A percentile compares a stretch with the other conserved stretches of the same genome.
These are phyloP conservation scores for Panus rudis DNA, from an alignment of 768 basidiomycete species.

Conservation along the genomic window DNA sequence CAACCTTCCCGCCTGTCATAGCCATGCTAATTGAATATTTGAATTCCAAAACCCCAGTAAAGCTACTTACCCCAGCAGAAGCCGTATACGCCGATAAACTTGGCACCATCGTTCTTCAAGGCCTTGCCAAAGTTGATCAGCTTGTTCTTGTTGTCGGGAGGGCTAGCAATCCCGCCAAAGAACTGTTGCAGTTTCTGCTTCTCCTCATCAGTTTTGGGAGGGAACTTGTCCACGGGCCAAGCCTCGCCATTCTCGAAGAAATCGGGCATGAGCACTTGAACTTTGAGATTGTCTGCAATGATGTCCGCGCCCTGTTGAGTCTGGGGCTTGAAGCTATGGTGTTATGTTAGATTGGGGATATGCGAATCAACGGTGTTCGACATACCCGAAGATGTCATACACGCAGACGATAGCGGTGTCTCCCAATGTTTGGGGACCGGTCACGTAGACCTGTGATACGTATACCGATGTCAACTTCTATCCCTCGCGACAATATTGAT, in stretches of 20 bases:
- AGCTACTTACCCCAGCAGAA: constrained; percentile 47
- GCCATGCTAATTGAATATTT: not conserved
- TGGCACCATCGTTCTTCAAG: constrained; percentile 36
- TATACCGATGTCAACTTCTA: not conserved
- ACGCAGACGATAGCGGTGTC: constrained; percentile 50
- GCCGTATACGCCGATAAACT: constrained; percentile 43
- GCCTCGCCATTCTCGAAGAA: constrained; percentile 51
- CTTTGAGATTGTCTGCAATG: constrained; percentile 42
- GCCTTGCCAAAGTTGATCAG: constrained; percentile 33
- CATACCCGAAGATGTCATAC: constrained; percentile 59
- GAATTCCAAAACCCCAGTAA: not conserved
- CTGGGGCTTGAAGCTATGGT: constrained; percentile 46
- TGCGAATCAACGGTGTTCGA: not conserved
- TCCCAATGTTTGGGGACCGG: constrained; percentile 36
- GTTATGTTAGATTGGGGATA: not conserved
- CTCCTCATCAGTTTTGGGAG: constrained; percentile 46
- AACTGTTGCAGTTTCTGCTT: constrained; percentile 49
- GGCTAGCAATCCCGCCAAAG: constrained; percentile 48
- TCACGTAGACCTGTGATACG: constrained; percentile 34
- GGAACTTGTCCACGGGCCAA: constrained; percentile 42
- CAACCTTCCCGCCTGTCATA: constrained; percentile 42
- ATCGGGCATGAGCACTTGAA: constrained; percentile 60
- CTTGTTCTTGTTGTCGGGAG: constrained; percentile 31
- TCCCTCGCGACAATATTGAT: not conserved
- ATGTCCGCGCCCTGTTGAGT: constrained; percentile 63